Conservation (phyloP, 1,284 basidiomycete genomes). For the Cryptococcus deneoformans region DNA sequence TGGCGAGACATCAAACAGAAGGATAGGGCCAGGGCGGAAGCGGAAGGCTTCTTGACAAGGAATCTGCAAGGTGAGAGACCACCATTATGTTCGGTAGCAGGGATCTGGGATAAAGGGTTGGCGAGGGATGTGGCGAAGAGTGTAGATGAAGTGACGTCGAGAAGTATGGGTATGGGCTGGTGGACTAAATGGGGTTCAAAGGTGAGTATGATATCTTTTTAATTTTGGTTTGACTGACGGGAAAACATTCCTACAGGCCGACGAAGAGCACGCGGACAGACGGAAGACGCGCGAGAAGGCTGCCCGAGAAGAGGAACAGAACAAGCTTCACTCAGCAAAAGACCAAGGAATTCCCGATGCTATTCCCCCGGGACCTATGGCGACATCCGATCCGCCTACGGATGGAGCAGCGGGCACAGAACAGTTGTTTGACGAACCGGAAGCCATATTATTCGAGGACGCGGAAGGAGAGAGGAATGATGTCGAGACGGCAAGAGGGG, state of each 20-base stretch:
- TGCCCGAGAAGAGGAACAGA: constrained; percentile 4
- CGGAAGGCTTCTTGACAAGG: constrained; percentile 45
- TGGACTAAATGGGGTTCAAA: constrained; percentile 44
- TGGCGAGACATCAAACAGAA: constrained; percentile 29
- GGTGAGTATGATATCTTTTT: constrained; percentile 15
- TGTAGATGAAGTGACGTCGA: constrained; percentile 42
- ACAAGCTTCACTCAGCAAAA: not conserved
- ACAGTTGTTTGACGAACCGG: not conserved
- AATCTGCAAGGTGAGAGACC: constrained; percentile 38
- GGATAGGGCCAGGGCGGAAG: constrained; percentile 33
- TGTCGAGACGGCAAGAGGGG: no score
- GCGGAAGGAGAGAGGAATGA: no score
- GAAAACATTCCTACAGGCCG: constrained; percentile 18
- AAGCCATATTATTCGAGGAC: not conserved
- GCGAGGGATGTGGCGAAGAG: constrained; percentile 40
- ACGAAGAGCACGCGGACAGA: constrained; percentile 33
- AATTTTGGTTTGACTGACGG: not conserved
- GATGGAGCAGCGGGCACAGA: not conserved
- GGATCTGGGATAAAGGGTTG: constrained; percentile 29
- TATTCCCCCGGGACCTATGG: not conserved
- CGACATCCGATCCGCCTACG: not conserved
- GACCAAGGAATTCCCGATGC: not conserved
- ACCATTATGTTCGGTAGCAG: constrained; percentile 40
- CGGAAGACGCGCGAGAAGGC: constrained; percentile 30
- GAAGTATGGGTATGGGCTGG: constrained; percentile 29